Evolutionary conservation across 331 rosid genomes (phyloP), one percentile per base, ranked within the genome.

Genomic region (Quercus lobata): DNA sequence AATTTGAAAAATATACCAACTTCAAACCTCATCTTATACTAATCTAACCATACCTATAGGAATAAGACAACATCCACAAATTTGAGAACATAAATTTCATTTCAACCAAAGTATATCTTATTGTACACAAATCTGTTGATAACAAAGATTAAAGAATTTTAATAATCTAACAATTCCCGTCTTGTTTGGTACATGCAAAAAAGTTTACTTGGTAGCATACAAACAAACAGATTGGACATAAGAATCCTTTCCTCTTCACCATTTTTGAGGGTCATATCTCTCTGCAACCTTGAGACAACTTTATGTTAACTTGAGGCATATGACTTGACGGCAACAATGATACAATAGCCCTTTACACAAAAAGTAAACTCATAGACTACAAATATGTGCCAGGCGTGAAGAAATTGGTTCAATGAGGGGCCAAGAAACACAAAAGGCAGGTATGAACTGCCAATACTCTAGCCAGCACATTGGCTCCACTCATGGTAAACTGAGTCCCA

Each of bases 131-230:
- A 61, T 65, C 53, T 62, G 73, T 63, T 74, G 73, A 80, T 54
- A 62, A 63, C 53, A 85, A 88, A 84, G 84, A 88, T 82, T 85
- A 82, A 82, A 68, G 83, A 84, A 81, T 84, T 84, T 75, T 41
- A 69, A 78, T 76, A 81, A 76, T 57, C 83, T 79, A 75, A 80
- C 58, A 83, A 80, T 60, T 77, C 70, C 87, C 71, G 69, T 81
- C 78, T 74, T 62, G 57, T 75, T 65, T 80, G 83, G 79, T 79
- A 78, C 85, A 55, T 75, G 83, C 78, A 82, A 84, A 71, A 62
- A 72, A 81, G 71, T 63, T 71, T 83, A 76, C 81, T 18, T 17
- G 76, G 75, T 79, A 77, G 18, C 61, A 74, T 74, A 37, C 65
- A 57, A 66, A 57, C 57, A 76, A 79, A 77, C 35, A 69, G 89